Base-by-base conservation (phyloP, 129 eudicot genomes). In the Scalesia atractyloides region DNA sequence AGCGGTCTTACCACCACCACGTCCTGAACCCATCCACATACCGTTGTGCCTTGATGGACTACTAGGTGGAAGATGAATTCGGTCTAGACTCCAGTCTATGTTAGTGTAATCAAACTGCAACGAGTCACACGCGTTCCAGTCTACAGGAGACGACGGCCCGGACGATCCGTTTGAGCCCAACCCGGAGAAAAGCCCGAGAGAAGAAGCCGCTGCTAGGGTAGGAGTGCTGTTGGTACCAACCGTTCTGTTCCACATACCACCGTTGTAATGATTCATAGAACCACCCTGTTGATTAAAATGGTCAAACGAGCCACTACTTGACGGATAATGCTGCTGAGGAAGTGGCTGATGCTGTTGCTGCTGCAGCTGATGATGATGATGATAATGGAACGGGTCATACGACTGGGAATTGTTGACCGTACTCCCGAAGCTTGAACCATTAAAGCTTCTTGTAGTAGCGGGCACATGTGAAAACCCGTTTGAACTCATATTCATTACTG, bases 81-180 rank as follows among this genome's bases (percentile, higher is more conserved):
- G 75, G 46, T 88, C 92, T 73, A 91, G 77, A 73, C 92, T 91
- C 97, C 97, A 91, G 76, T 91, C 97, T 53, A 91, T 85, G 74
- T 76, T 88, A 69, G 91, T 79, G 80, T 91, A 91, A 82, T 91
- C 97, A 3, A 80, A 81, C 46, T 82, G 91, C 62, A 68, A 49
- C 2, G 92, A 73, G 60, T 88, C 83, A 33, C 93, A 82, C 0
- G 87, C 79, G 15, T 80, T 88, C 97, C 97, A 91, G 78, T 86
- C 97, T 24, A 88, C 96, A 0, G 87, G 87, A 72, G 93, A 91
- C 5, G 82, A 78, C 5, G 96, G 83, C 30, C 92, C 97, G 9
- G 97, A 86, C 0, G 78, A 75, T 56, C 91, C 86, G 17, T 84
- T 83, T 15, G 92, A 77, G 19, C 91, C 94, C 64, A 83, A 50